Evolutionary conservation across 1,284 basidiomycete genomes (phyloP).

Genomic region (Ceratobasidium theobromae): DNA sequence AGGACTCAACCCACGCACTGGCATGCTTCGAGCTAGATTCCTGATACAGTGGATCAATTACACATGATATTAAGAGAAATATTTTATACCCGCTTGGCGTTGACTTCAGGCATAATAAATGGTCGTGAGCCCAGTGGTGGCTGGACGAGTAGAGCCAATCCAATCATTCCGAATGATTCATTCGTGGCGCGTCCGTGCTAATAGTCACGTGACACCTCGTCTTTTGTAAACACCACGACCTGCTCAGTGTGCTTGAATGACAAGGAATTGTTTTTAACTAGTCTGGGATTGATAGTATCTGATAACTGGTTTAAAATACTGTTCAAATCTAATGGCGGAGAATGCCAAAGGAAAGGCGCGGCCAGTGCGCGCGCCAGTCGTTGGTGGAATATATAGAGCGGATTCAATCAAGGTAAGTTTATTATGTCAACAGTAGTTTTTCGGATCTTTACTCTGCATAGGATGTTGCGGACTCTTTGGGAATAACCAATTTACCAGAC

Average conservation of each 20-base stretch:
- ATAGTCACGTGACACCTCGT: neutral
- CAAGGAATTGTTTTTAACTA: too few species aligned
- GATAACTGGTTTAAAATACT: too few species aligned
- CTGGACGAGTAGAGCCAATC: neutral
- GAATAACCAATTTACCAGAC: constrained; percentile 78
- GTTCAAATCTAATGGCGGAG: too few species aligned
- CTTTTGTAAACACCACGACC: neutral
- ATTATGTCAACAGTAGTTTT: neutral
- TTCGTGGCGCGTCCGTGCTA: neutral
- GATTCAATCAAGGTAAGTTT: constrained; percentile 19
- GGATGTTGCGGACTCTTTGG: constrained; percentile 92
- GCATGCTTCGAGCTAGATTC: constrained; percentile 2
- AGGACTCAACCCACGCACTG: constrained; percentile 18
- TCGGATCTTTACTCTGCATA: constrained; percentile 45
- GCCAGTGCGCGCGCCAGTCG: constrained; percentile 14
- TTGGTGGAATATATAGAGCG: constrained; percentile 16
- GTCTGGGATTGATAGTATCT: too few species aligned
- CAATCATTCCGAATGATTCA: neutral
- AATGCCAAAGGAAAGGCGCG: constrained; percentile 18
- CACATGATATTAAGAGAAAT: neutral
- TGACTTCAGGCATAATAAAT: neutral
- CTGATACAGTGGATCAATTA: neutral
- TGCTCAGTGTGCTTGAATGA: too few species aligned
- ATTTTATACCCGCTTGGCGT: neutral
- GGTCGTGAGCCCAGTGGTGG: neutral